These are phyloP conservation scores for Euphrasia confusa DNA, from an alignment of 257 asterid species.

Conservation along the genomic window DNA sequence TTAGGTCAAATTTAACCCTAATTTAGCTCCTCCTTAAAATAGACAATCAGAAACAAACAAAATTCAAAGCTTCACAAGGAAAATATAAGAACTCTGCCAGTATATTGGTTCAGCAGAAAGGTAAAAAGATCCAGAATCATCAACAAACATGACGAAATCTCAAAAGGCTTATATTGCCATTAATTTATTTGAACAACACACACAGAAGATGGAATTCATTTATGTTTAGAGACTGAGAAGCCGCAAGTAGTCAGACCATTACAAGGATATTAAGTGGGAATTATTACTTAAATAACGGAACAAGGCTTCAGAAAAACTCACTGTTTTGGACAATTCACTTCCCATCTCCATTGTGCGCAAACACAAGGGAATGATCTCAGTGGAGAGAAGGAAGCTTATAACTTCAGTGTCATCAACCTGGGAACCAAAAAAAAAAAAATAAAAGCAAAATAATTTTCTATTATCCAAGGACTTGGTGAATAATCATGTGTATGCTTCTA, in stretches of 20 bases:
- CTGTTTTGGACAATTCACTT: conserved; percentile 90
- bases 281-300: conserved; percentile 11
- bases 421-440: conserved; percentile 18
- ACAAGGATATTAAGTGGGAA: conserved; percentile 11
- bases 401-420: conserved; percentile 97
- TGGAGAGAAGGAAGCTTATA: conserved; percentile 81
- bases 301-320: conserved; percentile 34
- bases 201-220: conserved; percentile 11
- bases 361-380: conserved; percentile 93
- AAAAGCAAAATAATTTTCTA: background rate
- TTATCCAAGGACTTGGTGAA: conserved; percentile 7
- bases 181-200: background rate
- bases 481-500: background rate
- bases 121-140: background rate
- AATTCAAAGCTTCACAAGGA: background rate
- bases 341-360: conserved; percentile 98
- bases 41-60: background rate
- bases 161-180: background rate
- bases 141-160: background rate
- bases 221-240: background rate
- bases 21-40: background rate
- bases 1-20: background rate
- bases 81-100: background rate
- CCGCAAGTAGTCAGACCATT: background rate
- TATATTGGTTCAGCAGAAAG: background rate